Evolutionary conservation across 176 grass and related monocot genomes (phyloP).

Genomic region (Juncus effusus): DNA sequence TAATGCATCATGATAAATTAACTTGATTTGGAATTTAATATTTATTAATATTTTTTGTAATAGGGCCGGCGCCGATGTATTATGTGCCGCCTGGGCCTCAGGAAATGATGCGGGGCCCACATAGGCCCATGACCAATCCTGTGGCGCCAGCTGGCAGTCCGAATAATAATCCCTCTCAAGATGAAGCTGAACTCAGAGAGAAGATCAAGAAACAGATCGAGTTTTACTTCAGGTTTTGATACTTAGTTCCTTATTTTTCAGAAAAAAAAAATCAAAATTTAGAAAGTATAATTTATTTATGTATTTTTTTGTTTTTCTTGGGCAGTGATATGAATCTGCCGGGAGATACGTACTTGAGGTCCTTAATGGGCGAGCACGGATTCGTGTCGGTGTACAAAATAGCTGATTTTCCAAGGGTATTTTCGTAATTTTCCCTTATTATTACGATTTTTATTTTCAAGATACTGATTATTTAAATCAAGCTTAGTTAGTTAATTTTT

Average conservation of each 20-base stretch:
- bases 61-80: conserved; percentile 44
- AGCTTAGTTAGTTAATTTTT: conserved; percentile 11
- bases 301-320: conserved; percentile 1
- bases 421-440: conserved; percentile 4
- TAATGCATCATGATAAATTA: no score
- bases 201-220: conserved; percentile 44
- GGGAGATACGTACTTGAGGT: conserved; percentile 36
- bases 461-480: neutral
- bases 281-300: neutral
- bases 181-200: conserved; percentile 30
- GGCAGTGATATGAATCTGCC: conserved; percentile 42
- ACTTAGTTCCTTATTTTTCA: neutral
- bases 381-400: conserved; percentile 41
- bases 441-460: neutral
- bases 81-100: conserved; percentile 35
- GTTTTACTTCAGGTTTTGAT: conserved; percentile 48
- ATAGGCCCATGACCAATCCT: conserved; percentile 24
- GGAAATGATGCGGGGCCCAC: conserved; percentile 33
- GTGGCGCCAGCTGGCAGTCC: conserved; percentile 5
- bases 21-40: no score
- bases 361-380: conserved; percentile 53
- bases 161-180: conserved; percentile 27
- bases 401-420: conserved; percentile 52
- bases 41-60: neutral
- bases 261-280: neutral